Conservation (phyloP, 2,329 filamentous ascomycete species). For the Sclerotinia trifoliorum region DNA sequence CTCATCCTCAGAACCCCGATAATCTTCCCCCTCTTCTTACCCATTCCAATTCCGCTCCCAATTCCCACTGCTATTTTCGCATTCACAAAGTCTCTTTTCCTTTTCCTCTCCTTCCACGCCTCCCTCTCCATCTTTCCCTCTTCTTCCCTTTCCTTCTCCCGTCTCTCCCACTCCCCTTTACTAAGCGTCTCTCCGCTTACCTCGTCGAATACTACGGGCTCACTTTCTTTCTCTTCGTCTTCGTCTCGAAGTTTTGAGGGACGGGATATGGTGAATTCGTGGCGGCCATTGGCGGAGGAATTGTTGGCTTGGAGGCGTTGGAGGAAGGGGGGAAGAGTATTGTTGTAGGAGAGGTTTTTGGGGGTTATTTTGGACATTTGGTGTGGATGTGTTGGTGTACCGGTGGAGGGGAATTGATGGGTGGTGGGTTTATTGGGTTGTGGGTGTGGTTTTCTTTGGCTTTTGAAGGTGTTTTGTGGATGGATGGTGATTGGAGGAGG, state of each 20-base stretch:
- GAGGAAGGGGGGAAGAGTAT: slow-evolving; percentile 59
- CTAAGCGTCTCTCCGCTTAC: slow-evolving; percentile 57
- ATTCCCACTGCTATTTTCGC: slow-evolving; percentile 34
- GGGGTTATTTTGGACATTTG: slow-evolving; percentile 57
- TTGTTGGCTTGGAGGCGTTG: slow-evolving; percentile 54
- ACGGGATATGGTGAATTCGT: slow-evolving; percentile 39
- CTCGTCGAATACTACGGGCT: slow-evolving; percentile 72
- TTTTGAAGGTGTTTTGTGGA: no score
- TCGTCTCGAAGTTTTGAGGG: slow-evolving; percentile 50
- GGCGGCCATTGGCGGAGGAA: slow-evolving; percentile 47
- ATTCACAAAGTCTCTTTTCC: slow-evolving; percentile 48
- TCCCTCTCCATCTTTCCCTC: slow-evolving; percentile 15
- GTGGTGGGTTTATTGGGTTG: no score
- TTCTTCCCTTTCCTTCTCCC: slow-evolving; percentile 35
- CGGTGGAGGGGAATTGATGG: neutral
- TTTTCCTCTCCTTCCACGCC: neutral
- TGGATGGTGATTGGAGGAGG: no score
- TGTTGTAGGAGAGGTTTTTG: slow-evolving; percentile 68
- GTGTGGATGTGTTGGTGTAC: neutral
- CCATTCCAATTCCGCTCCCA: slow-evolving; percentile 42
- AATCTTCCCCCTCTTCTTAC: slow-evolving; percentile 55
- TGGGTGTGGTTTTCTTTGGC: no score
- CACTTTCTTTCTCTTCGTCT: slow-evolving; percentile 73
- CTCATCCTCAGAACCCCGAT: slow-evolving; percentile 42
- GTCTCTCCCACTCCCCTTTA: slow-evolving; percentile 41